phyloP scores from a whole-genome alignment of 2,329 filamentous ascomycete genomes.

The Hymenoscyphus salicellus region DNA sequence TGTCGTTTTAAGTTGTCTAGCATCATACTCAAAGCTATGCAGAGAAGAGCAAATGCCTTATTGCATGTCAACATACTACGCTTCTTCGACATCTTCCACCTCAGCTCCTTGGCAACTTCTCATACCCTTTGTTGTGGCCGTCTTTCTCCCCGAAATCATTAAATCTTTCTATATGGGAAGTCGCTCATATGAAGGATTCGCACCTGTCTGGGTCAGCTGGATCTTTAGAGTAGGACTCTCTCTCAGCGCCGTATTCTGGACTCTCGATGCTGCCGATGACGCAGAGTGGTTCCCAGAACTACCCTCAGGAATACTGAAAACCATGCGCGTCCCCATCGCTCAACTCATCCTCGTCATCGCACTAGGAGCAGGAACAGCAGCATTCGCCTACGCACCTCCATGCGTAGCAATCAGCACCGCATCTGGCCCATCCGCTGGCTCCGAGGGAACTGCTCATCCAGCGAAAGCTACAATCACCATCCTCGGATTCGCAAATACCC shows the following conservation, averaged over 20 bases:
- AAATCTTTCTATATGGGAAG: slow-evolving; percentile 79
- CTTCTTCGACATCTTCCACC: slow-evolving; percentile 85
- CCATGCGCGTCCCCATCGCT: slow-evolving; percentile 70
- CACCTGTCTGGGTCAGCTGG: slow-evolving; percentile 78
- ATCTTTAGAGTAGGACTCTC: slow-evolving; percentile 74
- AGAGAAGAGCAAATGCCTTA: slow-evolving; percentile 98
- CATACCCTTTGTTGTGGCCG: slow-evolving; percentile 72
- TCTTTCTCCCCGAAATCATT: slow-evolving; percentile 70
- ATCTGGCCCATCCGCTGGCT: slow-evolving; percentile 26
- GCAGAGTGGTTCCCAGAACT: slow-evolving; percentile 69
- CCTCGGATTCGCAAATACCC: slow-evolving; percentile 87
- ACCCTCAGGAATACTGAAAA: slow-evolving; percentile 64
- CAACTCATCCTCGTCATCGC: slow-evolving; percentile 77
- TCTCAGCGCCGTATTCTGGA: slow-evolving; percentile 79
- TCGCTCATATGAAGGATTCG: slow-evolving; percentile 82
- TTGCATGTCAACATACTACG: slow-evolving; percentile 93
- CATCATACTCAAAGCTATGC: slow-evolving; percentile 87
- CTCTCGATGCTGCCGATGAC: slow-evolving; percentile 84
- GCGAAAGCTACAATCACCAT: slow-evolving; percentile 63
- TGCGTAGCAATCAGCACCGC: slow-evolving; percentile 68
- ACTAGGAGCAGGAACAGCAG: slow-evolving; percentile 78
- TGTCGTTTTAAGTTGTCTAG: slow-evolving; percentile 70
- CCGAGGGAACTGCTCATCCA: slow-evolving; percentile 31
- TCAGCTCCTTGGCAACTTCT: slow-evolving; percentile 85
- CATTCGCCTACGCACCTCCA: slow-evolving; percentile 82